Base-by-base conservation (phyloP, 164 flowering plant species). In the Vitis cinerea region DNA sequence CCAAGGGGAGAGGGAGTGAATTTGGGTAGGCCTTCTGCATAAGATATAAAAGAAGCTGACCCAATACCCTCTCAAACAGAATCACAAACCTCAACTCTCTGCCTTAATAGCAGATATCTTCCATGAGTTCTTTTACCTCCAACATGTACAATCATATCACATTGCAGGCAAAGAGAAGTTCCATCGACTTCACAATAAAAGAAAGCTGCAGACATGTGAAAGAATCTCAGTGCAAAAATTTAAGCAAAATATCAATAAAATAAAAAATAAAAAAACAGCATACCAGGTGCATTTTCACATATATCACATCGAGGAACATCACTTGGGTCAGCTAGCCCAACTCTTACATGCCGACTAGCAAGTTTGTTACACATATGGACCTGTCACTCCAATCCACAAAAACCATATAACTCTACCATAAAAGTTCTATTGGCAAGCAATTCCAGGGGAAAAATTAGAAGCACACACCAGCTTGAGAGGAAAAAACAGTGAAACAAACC, bases 361-460 rank as follows among this genome's bases (percentile, higher is more conserved):
- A 95, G 97, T 77, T 95, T 95, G 74, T 95, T 95, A 61, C 98
- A 93, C 97, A 89, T 82, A 75, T 95, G 99, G 11, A 93, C 98
- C 99, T 95, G 85, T 70, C 64, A 78, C 14, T 47, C 44, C 44
- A 37, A 37, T 37, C 44, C 44, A 37, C 7, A 37, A 37, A 37
- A 37, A 37, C 44, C 44, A 37, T 37, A 37, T 37, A 37, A 37
- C 44, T 37, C 44, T 37, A 37, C 44, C 44, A 37, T 37, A 37
- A 6, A 37, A 37, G 44, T 37, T 37, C 44, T 37, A 37, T 6
- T 3, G 44, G 44, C 44, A 37, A 37, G 44, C 44, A 37, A 37
- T 6, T 37, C 44, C 7, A 37, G 44, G 44, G 27, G 44, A 37
- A 37, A 37, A 6, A 37, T 37, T 37, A 37, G 44, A 37, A 37